Evolutionary conservation across 176 grass and related monocot genomes (phyloP), one percentile per base, ranked within the genome.

Genomic region (Oropetium thomaeum): DNA sequence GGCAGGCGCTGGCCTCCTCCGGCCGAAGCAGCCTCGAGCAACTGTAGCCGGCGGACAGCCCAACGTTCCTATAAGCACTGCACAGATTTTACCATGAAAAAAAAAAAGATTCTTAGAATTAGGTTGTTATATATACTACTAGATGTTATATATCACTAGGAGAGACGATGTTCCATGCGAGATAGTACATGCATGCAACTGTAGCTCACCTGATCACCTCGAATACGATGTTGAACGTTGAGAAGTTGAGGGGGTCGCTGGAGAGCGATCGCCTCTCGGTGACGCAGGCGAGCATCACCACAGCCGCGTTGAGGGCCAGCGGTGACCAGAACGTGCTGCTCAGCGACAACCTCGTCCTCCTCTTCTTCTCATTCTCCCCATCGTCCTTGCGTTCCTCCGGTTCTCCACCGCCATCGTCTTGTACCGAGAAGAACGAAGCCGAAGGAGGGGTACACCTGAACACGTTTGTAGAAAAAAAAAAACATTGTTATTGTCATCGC

Each of bases 181-280:
- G 45, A n/a, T n/a, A n/a, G n/a, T n/a, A n/a, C n/a, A n/a, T n/a
- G n/a, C n/a, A n/a, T n/a, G 66, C 23, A 37, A 8, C 14, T 16
- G 32, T 12, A 48, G 7, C 42, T 52, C 53, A 90, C 90, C 93
- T 93, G 29, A 82, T 47, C 39, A 88, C 80, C 75, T 97, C 90
- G 62, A 97, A 97, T 42, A 93, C 79, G 13, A 93, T 64, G 70
- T 79, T 87, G 72, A 91, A 84, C 57, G 87, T 72, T 39, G 85
- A 90, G 83, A 97, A 93, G 72, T 97, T 97, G 64, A 91, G 73
- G 2, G 93, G 90, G 80, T 97, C 90, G 49, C 16, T 39, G 43
- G 25, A 52, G n/a, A 97, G 49, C 9, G 69, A 89, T 64, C 39
- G 87, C 68, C 93, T 91, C 74, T 97, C 93, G 2, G 70, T 88